Conservation (phyloP, 2,329 filamentous ascomycete genomes). For the Monosporascus sp. region DNA sequence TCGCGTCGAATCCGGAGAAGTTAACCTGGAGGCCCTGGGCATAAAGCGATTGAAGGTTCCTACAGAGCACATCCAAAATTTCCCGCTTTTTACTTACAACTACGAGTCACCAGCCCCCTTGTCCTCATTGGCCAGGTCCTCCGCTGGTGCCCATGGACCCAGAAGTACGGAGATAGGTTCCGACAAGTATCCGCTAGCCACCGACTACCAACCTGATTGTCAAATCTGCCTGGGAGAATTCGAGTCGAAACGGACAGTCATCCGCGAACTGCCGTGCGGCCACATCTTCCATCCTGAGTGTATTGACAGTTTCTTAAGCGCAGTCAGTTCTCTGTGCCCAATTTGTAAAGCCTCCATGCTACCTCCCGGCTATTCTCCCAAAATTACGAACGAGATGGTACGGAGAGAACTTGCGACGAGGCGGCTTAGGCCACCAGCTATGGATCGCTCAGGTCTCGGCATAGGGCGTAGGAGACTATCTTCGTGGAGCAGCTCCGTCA, state of each 20-base stretch:
- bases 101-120: constrained; percentile 40
- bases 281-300: constrained; percentile 94
- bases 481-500: constrained; percentile 15
- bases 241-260: constrained; percentile 60
- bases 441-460: constrained; percentile 33
- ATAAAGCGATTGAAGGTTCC: constrained; percentile 80
- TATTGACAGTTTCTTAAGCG: constrained; percentile 76
- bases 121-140: neutral
- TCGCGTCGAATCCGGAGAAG: constrained; percentile 70
- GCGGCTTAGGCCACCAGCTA: constrained; percentile 48
- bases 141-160: constrained; percentile 2
- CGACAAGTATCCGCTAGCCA: constrained; percentile 34
- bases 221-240: constrained; percentile 89
- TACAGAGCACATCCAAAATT: constrained; percentile 60
- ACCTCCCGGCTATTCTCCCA: constrained; percentile 60
- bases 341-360: constrained; percentile 83
- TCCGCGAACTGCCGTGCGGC: constrained; percentile 81
- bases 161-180: constrained; percentile 10
- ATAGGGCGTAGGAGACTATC: constrained; percentile 17
- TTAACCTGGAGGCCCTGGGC: constrained; percentile 80
- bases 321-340: constrained; percentile 81
- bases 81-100: constrained; percentile 76
- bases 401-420: constrained; percentile 69
- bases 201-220: constrained; percentile 73
- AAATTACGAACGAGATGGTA: constrained; percentile 82